Evolutionary conservation across 305 asterid genomes (phyloP).

Genomic region (Rubia peregrina): DNA sequence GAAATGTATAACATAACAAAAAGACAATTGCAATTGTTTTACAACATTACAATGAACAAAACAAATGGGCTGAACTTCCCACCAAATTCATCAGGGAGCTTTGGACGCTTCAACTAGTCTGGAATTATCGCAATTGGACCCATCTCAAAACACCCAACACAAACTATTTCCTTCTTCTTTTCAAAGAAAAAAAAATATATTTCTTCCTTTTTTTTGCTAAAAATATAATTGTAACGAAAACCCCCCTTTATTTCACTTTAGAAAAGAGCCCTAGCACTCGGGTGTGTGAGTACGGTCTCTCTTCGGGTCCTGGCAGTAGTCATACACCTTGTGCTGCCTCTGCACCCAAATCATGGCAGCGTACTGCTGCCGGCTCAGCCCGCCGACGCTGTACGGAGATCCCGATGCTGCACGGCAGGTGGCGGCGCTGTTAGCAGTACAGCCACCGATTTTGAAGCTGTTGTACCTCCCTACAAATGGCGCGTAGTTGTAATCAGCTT

Average conservation of each 20-base stretch:
- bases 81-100: slow-evolving; percentile 27
- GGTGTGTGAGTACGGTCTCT: slow-evolving; percentile 55
- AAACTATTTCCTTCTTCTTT: not conserved
- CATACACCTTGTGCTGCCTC: slow-evolving; percentile 44
- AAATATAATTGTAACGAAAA: no score
- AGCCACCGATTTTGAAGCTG: slow-evolving; percentile 47
- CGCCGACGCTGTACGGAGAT: slow-evolving; percentile 31
- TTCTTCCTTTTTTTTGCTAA: not conserved
- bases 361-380: slow-evolving; percentile 53
- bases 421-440: slow-evolving; percentile 27
- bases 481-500: slow-evolving; percentile 51
- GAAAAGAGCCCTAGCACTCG: slow-evolving; percentile 38
- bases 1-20: not conserved
- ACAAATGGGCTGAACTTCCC: slow-evolving; percentile 5
- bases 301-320: slow-evolving; percentile 46
- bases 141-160: slow-evolving; percentile 38
- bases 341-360: slow-evolving; percentile 52
- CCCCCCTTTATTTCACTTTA: no score
- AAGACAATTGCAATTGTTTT: not conserved
- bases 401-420: slow-evolving; percentile 35
- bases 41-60: not conserved
- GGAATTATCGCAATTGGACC: not conserved
- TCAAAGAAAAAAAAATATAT: no score
- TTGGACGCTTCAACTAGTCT: slow-evolving; percentile 42
- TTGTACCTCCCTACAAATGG: slow-evolving; percentile 62